Percentiles rank a stretch among this genome's conserved stretches.
These are phyloP conservation scores for Cyclanthera cordifolia DNA, from an alignment of 306 rosid genomes.

Conservation along the genomic window DNA sequence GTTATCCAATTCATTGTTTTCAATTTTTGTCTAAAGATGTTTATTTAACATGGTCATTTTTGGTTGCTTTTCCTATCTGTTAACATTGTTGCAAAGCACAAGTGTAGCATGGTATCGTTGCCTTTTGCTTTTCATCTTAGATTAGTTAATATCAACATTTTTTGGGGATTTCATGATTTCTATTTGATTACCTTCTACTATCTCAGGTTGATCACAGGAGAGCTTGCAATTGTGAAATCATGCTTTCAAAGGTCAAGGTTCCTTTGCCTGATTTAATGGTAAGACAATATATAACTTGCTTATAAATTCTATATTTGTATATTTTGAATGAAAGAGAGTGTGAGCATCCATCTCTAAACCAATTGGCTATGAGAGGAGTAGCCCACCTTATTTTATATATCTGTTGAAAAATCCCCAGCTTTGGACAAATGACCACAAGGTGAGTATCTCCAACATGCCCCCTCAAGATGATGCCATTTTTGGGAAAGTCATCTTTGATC, in stretches of 20 bases:
- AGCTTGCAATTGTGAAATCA: conserved; percentile 88
- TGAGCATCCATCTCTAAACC: no score
- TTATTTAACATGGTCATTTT: background rate
- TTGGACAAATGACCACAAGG: no score
- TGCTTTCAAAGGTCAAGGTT: conserved; percentile 93
- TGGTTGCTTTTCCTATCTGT: background rate
- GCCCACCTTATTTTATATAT: no score
- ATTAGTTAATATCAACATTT: background rate
- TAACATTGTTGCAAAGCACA: background rate
- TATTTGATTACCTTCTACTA: background rate
- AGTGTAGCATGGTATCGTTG: no score
- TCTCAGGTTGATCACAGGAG: conserved; percentile 82
- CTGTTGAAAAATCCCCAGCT: no score
- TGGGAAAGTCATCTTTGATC: no score
- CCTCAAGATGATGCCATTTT: no score
- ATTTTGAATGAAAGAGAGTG: background rate
- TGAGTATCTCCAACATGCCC: no score
- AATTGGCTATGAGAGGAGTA: no score
- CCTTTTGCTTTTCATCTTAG: no score
- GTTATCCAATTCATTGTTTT: background rate
- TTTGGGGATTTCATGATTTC: background rate
- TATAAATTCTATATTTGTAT: background rate
- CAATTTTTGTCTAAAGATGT: background rate
- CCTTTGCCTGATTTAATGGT: conserved; percentile 81
- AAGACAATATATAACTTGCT: conserved; percentile 17